Conservation (phyloP, 2,329 filamentous ascomycete genomes). For the Microsporum ferrugineum region DNA sequence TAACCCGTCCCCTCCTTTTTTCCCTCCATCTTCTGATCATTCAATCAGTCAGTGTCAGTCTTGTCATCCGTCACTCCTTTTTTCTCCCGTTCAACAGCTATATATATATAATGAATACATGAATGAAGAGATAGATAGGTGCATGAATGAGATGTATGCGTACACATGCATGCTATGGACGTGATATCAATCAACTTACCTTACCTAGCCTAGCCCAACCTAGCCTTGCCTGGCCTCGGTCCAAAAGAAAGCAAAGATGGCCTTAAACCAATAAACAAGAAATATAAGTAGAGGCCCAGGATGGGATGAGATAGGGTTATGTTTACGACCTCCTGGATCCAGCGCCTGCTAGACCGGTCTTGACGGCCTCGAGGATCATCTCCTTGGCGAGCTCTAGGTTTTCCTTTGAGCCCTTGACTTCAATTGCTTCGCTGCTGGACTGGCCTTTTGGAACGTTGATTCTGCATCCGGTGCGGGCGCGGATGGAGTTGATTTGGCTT, state of each 20-base stretch:
- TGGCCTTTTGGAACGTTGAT: slow-evolving; percentile 87
- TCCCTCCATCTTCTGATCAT: background rate
- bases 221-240: background rate
- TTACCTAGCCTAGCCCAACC: no score
- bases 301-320: no score
- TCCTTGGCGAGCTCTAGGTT: slow-evolving; percentile 80
- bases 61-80: background rate
- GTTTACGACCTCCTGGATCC: background rate
- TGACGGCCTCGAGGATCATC: slow-evolving; percentile 74
- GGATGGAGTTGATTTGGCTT: slow-evolving; percentile 82
- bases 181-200: background rate
- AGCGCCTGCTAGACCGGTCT: slow-evolving; percentile 23
- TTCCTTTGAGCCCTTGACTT: slow-evolving; percentile 67
- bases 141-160: background rate
- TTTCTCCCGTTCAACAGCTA: background rate
- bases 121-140: background rate
- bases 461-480: slow-evolving; percentile 82
- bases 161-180: background rate
- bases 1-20: background rate
- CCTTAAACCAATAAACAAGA: background rate
- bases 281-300: background rate
- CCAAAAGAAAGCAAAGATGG: background rate
- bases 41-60: background rate
- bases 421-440: slow-evolving; percentile 66
- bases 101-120: background rate